Evolutionary conservation across 306 rosid genomes (phyloP).

Genomic region (Abrus precatorius): DNA sequence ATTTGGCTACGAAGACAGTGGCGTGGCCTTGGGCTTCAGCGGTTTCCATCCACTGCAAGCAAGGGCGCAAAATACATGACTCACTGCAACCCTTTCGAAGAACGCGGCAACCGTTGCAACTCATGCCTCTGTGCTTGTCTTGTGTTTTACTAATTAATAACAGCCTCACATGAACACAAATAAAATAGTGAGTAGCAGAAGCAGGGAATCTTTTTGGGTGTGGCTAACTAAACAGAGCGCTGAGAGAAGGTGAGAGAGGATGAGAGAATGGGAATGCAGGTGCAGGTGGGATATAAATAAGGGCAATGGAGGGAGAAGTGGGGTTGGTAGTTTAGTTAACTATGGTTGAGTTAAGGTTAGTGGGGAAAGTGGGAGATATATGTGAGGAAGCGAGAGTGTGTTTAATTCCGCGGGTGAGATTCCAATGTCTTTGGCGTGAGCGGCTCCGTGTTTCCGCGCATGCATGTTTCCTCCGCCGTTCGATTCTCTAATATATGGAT

Average conservation of each 20-base stretch:
- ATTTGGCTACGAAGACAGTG: conserved; percentile 95
- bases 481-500: neutral
- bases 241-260: neutral
- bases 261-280: conserved; percentile 36
- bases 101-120: conserved; percentile 99
- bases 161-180: conserved; percentile 40
- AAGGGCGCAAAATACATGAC: conserved; percentile 82
- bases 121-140: conserved; percentile 55
- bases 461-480: conserved; percentile 81
- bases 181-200: neutral
- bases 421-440: conserved; percentile 87
- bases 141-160: neutral
- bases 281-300: conserved; percentile 55
- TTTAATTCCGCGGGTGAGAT: conserved; percentile 55
- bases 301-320: neutral
- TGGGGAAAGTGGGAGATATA: conserved; percentile 43
- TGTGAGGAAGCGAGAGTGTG: conserved; percentile 39
- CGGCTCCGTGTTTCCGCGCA: conserved; percentile 99
- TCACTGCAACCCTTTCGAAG: conserved; percentile 99
- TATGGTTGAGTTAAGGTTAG: conserved; percentile 52
- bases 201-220: too few relatives aligned
- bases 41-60: conserved; percentile 89
- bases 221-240: too few relatives aligned
- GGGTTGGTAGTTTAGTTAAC: conserved; percentile 53
- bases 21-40: conserved; percentile 96